Evolutionary conservation across 106 monocot genomes (phyloP).

Genomic region (Xerophyta viscosa): DNA sequence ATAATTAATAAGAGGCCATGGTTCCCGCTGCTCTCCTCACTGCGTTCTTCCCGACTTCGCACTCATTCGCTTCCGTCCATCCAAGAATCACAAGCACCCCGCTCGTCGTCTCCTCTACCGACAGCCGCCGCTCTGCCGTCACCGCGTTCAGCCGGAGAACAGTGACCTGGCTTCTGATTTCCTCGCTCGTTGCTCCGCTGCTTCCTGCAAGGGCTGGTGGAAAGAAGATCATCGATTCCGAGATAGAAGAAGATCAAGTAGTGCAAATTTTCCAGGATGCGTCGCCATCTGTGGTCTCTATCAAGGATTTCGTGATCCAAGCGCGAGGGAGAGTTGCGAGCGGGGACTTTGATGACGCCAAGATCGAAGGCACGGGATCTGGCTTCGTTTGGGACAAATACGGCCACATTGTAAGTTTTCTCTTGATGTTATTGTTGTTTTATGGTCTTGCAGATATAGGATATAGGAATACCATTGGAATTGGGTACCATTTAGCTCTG

Average conservation of each 20-base stretch:
- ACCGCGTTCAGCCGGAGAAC: too few species aligned
- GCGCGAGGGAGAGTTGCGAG: constrained; percentile 11
- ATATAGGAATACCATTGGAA: background rate
- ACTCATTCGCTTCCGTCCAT: too few species aligned
- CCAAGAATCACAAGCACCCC: too few species aligned
- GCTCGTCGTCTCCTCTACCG: too few species aligned
- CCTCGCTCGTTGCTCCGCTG: too few species aligned
- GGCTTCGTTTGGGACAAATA: constrained; percentile 83
- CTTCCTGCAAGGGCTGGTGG: too few species aligned
- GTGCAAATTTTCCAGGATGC: constrained; percentile 23
- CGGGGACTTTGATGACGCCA: constrained; percentile 27
- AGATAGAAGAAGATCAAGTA: background rate
- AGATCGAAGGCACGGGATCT: constrained; percentile 69
- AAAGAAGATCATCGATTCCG: background rate
- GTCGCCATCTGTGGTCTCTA: constrained; percentile 77
- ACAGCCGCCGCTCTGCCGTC: too few species aligned
- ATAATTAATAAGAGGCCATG: too few species aligned
- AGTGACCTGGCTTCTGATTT: too few species aligned
- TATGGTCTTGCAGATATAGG: background rate
- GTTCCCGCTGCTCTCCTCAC: too few species aligned
- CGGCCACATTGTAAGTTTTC: constrained; percentile 71
- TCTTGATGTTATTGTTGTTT: background rate
- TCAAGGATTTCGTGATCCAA: constrained; percentile 49
- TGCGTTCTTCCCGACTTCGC: too few species aligned
- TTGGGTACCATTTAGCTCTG: background rate